Base-by-base conservation (phyloP, 257 asterid genomes). In the Solanum dulcamara region DNA sequence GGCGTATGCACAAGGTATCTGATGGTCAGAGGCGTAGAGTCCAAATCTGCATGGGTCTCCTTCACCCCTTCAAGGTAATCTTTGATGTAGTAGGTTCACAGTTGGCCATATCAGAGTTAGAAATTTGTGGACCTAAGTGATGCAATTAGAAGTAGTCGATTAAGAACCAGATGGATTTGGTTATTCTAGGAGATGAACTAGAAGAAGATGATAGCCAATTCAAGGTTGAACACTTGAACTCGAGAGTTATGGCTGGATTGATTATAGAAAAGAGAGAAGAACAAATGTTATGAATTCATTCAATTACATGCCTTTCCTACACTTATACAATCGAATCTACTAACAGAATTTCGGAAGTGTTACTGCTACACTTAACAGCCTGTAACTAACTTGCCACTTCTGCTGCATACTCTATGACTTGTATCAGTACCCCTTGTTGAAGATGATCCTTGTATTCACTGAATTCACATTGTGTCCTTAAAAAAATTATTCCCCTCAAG, bases 1-100 rank as follows among this genome's bases (percentile, higher is more conserved):
- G 99, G 99, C 90, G 99, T 83, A 95, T 96, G 99, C 99, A 96
- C 91, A 96, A 96, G 90, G 98, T 96, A 72, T 96, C 99, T 81
- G 99, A 95, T 91, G 99, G 99, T 55, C 99, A 95, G 91, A 89
- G 99, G 1, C 98, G 99, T 53, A 88, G 99, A 84, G 99, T 96
- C 84, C 99, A 96, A 88, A 96, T 96, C 85, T 96, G 99, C 90
- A 90, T 95, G 98, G 99, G 99, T 85, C 97, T 96, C 85, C 99
- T 96, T 83, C 97, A 94, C 88, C 99, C 98, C 62, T 96, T 86
- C 87, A 95, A 94, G 97, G 98, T 95, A 85, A 84, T 81, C 53
- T 68, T 18, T 37, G 35, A 35, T 67, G 44, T 4, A 59, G 59
- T 75, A 28, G 68, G 55, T 22, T 86, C 38, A 12, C 32, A 30